A percentile compares a stretch with the other conserved stretches of the same genome.
Evolutionary conservation across 2,329 filamentous ascomycete genomes (phyloP).

Genomic region (Aureobasidium uvarum): DNA sequence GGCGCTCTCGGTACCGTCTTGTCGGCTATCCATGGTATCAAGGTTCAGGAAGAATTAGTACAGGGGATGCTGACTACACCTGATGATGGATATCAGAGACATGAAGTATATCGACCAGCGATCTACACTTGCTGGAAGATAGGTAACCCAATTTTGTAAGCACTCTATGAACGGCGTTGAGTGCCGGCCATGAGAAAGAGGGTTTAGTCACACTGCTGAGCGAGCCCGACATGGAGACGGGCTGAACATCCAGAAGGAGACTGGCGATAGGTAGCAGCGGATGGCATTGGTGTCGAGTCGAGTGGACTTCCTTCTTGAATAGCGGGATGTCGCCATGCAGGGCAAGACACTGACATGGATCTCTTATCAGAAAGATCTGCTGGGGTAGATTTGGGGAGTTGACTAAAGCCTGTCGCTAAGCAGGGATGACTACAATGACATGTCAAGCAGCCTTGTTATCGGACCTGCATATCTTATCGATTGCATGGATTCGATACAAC

Average conservation of each 20-base stretch:
- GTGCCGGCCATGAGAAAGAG: not conserved
- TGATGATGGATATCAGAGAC: not conserved
- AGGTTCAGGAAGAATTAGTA: not conserved
- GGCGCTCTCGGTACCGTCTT: slow-evolving; percentile 31
- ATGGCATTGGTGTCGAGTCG: not conserved
- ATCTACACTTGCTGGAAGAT: not conserved
- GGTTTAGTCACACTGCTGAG: slow-evolving; percentile 13
- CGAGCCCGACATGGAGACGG: not conserved
- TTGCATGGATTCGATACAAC: not conserved
- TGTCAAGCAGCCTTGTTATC: not conserved
- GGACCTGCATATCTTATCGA: not conserved
- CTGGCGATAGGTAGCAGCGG: not conserved
- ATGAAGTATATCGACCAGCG: slow-evolving; percentile 4
- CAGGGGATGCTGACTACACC: slow-evolving; percentile 1
- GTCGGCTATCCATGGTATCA: slow-evolving; percentile 33
- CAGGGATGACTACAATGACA: slow-evolving; percentile 8
- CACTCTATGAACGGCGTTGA: not conserved
- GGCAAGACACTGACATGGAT: not conserved
- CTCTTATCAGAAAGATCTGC: slow-evolving; percentile 17
- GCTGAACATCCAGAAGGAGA: slow-evolving; percentile 9
- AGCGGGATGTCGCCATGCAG: not conserved
- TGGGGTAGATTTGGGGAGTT: slow-evolving; percentile 19
- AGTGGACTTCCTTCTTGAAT: not conserved
- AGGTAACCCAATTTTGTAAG: not conserved
- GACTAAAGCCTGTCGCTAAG: slow-evolving; percentile 21